A percentile compares a stretch with the other conserved stretches of the same genome.
phyloP scores from a whole-genome alignment of 345 rosid species.

The Conringia planisiliqua region DNA sequence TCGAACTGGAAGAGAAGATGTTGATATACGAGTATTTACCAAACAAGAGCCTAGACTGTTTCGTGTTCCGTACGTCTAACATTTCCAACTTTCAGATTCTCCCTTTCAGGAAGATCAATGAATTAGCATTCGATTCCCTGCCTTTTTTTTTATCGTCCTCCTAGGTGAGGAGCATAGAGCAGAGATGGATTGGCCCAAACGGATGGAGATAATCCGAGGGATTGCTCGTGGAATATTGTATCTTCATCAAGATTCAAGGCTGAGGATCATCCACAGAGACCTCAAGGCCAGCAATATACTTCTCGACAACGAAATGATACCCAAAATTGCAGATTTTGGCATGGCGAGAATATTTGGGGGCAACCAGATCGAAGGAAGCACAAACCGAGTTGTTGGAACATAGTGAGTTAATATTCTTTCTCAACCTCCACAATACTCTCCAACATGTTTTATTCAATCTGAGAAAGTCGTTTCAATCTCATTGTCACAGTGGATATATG shows the following conservation, averaged over 20 bases:
- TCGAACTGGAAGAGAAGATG: slow-evolving; percentile 51
- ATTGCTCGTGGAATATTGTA: slow-evolving; percentile 71
- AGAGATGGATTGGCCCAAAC: slow-evolving; percentile 48
- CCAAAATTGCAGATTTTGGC: slow-evolving; percentile 68
- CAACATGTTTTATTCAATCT: neutral
- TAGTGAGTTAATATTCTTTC: slow-evolving; percentile 38
- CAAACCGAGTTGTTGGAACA: slow-evolving; percentile 64
- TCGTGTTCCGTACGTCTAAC: slow-evolving; percentile 44
- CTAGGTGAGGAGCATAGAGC: slow-evolving; percentile 40
- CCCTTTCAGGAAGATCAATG: neutral
- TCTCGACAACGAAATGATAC: slow-evolving; percentile 47
- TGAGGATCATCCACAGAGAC: slow-evolving; percentile 73
- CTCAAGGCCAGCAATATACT: slow-evolving; percentile 62
- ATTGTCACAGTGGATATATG: slow-evolving; percentile 58
- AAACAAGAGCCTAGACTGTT: slow-evolving; percentile 57
- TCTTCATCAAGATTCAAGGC: slow-evolving; percentile 70
- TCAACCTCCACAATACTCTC: neutral
- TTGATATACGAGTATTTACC: slow-evolving; percentile 61
- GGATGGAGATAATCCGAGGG: slow-evolving; percentile 51
- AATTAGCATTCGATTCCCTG: neutral
- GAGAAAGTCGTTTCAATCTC: neutral
- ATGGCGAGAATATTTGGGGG: slow-evolving; percentile 58
- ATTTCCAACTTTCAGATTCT: neutral
- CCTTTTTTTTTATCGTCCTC: neutral
- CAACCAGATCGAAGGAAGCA: slow-evolving; percentile 48